Base-by-base conservation (phyloP, 148 eudicot genomes). In the Fallopia convolvulus region DNA sequence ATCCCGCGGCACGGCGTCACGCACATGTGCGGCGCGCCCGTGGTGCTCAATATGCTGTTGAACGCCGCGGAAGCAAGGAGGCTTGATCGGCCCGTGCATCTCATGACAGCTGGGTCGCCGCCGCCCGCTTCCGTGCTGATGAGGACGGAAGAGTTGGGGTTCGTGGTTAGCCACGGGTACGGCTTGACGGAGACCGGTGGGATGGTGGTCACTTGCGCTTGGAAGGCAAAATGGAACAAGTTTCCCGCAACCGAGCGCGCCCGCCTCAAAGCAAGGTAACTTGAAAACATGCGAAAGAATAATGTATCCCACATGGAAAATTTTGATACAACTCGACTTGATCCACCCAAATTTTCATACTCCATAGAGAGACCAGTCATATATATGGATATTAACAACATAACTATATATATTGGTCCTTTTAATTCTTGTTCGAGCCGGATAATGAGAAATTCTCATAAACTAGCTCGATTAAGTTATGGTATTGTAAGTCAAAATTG, bases 11-110 rank as follows among this genome's bases (percentile, higher is more conserved):
- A 87, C 70, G 13, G 39, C 13, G 88, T 87, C 14, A 85, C 90
- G 23, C 90, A 87, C 74, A 80, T 87, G 86, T 87, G 88, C 20
- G 87, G 86, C 0, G 90, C 90, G 0, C 90, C 83, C 12, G 88
- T 77, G 6, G 85, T 81, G 10, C 80, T 79, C 42, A 77, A 79
- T 77, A 84, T 75, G 85, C 63, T 78, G 1, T 52, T 83, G 4
- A 83, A 39, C 50, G 74, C 65, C 21, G 75, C 79, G 0, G 52
- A 0, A 4, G 39, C 18, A 1, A 1, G 8, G 36, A 46, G 13
- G 33, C 77, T 77, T 2, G 30, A 14, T 0, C 8, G 53, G 21
- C 76, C 76, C 0, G 79, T 81, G 61, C 61, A 81, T 48, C 30
- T 80, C 7, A 58, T 77, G 8, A 81, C 81, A 0, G 78, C 48